phyloP scores from a whole-genome alignment of 352 stramenopile species.

The Paralagenidium karlingii region DNA sequence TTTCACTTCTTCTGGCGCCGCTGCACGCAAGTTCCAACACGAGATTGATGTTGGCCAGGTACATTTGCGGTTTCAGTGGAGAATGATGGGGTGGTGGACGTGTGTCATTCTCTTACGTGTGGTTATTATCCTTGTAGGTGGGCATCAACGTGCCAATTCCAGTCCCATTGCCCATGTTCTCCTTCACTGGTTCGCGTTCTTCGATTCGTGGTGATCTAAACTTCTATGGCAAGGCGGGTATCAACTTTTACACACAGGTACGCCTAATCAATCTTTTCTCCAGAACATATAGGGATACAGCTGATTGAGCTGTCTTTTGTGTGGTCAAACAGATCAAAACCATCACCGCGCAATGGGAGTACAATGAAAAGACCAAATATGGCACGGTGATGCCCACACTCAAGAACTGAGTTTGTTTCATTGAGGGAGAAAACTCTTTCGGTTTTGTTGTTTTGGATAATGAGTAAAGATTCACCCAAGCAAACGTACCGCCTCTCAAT shows the following conservation, averaged over 20 bases:
- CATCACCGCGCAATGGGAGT: conserved; percentile 94
- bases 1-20: conserved; percentile 90
- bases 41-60: conserved; percentile 94
- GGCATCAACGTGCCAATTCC: conserved; percentile 96
- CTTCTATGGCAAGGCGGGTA: conserved; percentile 94
- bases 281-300: no score
- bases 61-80: no score
- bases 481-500: no score
- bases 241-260: conserved; percentile 97
- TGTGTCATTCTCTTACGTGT: no score
- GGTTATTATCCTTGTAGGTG: no score
- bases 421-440: no score
- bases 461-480: no score
- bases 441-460: no score
- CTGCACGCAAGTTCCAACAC: conserved; percentile 94
- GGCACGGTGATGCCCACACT: conserved; percentile 90
- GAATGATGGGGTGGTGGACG: no score
- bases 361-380: conserved; percentile 77
- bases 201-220: conserved; percentile 95
- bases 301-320: no score
- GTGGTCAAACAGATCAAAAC: no score
- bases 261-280: no score
- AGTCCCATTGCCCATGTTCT: conserved; percentile 96
- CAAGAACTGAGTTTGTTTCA: conserved; percentile 1
- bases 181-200: conserved; percentile 91